Evolutionary conservation across 1,284 basidiomycete species (phyloP).

Genomic region (Naganishia sp.): DNA sequence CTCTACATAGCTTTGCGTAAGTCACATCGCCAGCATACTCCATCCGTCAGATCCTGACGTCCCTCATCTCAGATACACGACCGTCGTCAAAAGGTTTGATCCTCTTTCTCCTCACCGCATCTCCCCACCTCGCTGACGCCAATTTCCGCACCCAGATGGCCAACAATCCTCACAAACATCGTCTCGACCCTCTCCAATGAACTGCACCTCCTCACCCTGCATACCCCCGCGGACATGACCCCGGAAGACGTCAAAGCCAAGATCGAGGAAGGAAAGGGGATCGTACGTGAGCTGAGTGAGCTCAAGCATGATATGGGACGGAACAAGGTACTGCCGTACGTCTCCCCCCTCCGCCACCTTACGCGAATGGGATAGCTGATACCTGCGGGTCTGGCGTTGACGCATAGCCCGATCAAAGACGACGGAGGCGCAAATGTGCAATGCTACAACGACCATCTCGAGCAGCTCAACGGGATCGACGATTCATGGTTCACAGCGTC

Average conservation of each 20-base stretch:
- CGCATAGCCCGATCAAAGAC: conserved; percentile 63
- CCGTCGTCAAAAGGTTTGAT: conserved; percentile 45
- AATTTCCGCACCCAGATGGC: conserved; percentile 65
- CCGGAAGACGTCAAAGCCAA: conserved; percentile 48
- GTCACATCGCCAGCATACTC: conserved; percentile 17
- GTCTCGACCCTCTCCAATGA: conserved; percentile 69
- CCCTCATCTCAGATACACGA: conserved; percentile 42
- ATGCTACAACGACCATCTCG: conserved; percentile 74
- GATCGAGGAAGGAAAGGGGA: conserved; percentile 68
- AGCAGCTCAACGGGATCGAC: conserved; percentile 54
- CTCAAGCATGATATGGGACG: conserved; percentile 89
- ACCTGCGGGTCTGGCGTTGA: neutral
- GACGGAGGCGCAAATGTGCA: conserved; percentile 71
- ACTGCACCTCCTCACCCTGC: conserved; percentile 59
- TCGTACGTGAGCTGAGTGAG: conserved; percentile 76
- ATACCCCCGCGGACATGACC: conserved; percentile 29
- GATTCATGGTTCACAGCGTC: conserved; percentile 86
- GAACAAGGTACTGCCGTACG: conserved; percentile 72
- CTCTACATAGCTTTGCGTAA: conserved; percentile 46
- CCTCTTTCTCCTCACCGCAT: no score
- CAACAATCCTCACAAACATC: conserved; percentile 77
- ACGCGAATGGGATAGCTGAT: conserved; percentile 1
- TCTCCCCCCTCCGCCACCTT: conserved; percentile 30
- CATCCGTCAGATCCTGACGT: neutral
- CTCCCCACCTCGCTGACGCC: neutral